phyloP scores from a whole-genome alignment of 2,329 filamentous ascomycete species.

The Ceratocystis lukuohia region DNA sequence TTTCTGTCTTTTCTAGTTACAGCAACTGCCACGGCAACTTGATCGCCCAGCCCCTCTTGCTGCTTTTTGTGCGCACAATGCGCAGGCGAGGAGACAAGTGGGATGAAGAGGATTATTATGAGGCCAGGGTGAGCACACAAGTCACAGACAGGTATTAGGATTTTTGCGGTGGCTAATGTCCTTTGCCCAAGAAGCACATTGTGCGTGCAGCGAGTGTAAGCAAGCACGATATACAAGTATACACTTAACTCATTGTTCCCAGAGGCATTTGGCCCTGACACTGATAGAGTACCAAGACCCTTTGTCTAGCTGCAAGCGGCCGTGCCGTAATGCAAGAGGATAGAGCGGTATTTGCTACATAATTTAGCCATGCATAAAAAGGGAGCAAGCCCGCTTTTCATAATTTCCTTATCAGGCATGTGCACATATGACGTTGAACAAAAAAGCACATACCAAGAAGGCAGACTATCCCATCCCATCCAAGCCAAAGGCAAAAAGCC shows the following conservation, averaged over 20 bases:
- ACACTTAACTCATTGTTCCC: no score
- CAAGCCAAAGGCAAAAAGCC: not conserved
- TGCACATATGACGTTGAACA: not conserved
- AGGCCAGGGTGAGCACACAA: not conserved
- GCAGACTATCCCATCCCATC: not conserved
- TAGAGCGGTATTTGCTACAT: no score
- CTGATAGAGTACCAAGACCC: no score
- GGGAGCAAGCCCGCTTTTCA: not conserved
- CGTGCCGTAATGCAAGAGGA: no score
- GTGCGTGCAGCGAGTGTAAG: not conserved
- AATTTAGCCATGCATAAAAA: not conserved
- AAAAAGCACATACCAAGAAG: not conserved
- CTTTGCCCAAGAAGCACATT: no score
- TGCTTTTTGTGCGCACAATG: not conserved
- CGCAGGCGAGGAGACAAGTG: not conserved
- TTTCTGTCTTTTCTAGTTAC: not conserved
- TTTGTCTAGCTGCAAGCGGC: no score
- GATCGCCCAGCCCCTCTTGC: not conserved
- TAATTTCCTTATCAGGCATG: not conserved
- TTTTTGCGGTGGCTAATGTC: no score
- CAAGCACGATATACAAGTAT: not conserved
- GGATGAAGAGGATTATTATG: not conserved
- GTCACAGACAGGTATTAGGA: not conserved
- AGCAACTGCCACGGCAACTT: slow-evolving; percentile 7
- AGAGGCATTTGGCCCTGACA: no score